Evolutionary conservation across 164 flowering plant species (phyloP), one percentile per base, ranked within the genome.

Genomic region (Annona cherimola): DNA sequence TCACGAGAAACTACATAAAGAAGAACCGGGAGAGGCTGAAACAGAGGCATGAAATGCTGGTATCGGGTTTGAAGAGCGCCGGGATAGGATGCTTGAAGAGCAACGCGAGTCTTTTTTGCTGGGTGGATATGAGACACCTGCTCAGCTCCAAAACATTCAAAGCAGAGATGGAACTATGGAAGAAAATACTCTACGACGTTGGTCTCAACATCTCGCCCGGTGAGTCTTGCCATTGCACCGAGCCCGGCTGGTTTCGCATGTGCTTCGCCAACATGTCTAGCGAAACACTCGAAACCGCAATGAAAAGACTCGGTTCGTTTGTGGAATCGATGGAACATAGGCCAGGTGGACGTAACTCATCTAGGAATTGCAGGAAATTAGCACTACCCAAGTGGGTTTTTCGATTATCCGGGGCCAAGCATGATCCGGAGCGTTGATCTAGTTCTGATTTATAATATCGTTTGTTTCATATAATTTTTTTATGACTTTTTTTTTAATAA

Each of bases 181-280:
- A 87, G 83, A 80, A 83, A 63, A 83, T 94, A 7, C 80, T 94
- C 1, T 86, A 84, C 72, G 82, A 88, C 0, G 94, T 91, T 5
- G 77, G 85, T 9, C 61, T 94, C 2, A 94, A 94, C 55, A 81
- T 94, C 54, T 92, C 99, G 0, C 97, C 99, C 0, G 98, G 99
- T 0, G 80, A 93, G 0, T 89, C 99, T 0, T 94, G 90, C 68
- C 99, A 94, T 75, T 94, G 99, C 76, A 40, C 75, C 7, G 98
- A 94, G 71, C 98, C 98, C 0, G 99, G 99, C 0, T 94, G 99
- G 99, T 90, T 92, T 55, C 80, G 99, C 2, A 82, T 91, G 0
- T 94, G 99, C 76, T 94, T 92, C 68, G 97, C 99, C 0, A 92
- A 92, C 78, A 85, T 94, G 90, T 79, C 89, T 0, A 85, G 90